Evolutionary conservation across 768 basidiomycete species (phyloP).

Genomic region (Tricholomella constricta): DNA sequence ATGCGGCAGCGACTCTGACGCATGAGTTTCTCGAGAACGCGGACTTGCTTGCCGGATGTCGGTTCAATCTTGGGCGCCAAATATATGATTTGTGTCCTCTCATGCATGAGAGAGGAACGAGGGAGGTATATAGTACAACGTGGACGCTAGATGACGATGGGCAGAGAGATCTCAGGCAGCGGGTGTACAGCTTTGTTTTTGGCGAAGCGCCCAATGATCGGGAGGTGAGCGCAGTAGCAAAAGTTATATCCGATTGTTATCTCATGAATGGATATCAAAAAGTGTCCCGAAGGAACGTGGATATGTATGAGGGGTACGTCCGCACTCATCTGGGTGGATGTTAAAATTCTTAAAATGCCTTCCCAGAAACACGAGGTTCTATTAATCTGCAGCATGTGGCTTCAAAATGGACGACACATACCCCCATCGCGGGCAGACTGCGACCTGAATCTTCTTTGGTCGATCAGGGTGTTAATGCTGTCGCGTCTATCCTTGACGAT

Average conservation of each 20-base stretch:
- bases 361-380: conserved; percentile 13
- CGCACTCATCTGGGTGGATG: neutral
- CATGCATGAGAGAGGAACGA: neutral
- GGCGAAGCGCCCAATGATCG: conserved; percentile 1
- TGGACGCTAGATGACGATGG: neutral
- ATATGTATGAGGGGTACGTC: conserved; percentile 32
- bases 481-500: conserved; percentile 4
- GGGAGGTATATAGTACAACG: neutral
- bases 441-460: neutral
- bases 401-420: neutral
- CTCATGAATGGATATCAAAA: neutral
- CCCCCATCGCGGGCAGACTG: conserved; percentile 12
- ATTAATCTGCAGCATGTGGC: conserved; percentile 13
- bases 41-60: conserved; percentile 8
- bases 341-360: neutral
- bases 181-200: conserved; percentile 5
- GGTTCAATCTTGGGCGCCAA: conserved; percentile 5
- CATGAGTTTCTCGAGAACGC: conserved; percentile 5
- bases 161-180: neutral
- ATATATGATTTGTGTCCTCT: conserved; percentile 15
- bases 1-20: conserved; percentile 4
- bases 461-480: conserved; percentile 5
- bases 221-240: neutral
- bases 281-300: conserved; percentile 29
- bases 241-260: neutral